These are phyloP conservation scores for Thraustochytrium striatum DNA, from an alignment of 352 stramenopile species.

Conservation along the genomic window DNA sequence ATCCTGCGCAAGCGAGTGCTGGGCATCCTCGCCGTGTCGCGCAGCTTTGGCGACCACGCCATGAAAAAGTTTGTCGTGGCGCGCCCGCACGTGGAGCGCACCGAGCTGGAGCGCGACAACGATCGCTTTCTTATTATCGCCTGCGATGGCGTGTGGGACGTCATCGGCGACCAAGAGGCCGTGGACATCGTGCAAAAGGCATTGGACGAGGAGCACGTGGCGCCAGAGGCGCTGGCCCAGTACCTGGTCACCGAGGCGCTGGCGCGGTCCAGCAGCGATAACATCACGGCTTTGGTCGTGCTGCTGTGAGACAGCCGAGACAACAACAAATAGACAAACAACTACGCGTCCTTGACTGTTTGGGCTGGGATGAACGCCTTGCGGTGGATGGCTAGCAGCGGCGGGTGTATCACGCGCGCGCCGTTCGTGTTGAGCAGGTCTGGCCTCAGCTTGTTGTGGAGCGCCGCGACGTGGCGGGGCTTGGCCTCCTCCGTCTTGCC, in stretches of 20 bases:
- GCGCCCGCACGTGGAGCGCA: slow-evolving; percentile 55
- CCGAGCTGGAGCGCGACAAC: slow-evolving; percentile 11
- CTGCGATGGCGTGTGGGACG: slow-evolving; percentile 74
- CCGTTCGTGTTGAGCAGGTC: neutral
- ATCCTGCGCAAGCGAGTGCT: slow-evolving; percentile 63
- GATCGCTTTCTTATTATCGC: slow-evolving; percentile 64
- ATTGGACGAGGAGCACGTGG: slow-evolving; percentile 30
- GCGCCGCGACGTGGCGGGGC: neutral
- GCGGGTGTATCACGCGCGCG: neutral
- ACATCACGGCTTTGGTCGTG: slow-evolving; percentile 67
- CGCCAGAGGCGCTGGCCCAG: slow-evolving; percentile 13
- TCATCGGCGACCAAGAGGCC: slow-evolving; percentile 66
- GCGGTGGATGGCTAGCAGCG: neutral
- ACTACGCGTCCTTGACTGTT: neutral
- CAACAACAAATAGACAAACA: too few relatives aligned
- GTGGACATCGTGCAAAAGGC: slow-evolving; percentile 60
- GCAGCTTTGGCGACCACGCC: slow-evolving; percentile 67
- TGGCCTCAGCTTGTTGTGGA: neutral
- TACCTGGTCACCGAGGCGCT: slow-evolving; percentile 48
- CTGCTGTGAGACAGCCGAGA: slow-evolving; percentile 55
- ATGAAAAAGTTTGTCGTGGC: slow-evolving; percentile 71
- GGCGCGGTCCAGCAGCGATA: slow-evolving; percentile 63
- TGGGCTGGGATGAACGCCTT: neutral
- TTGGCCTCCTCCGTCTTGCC: neutral
- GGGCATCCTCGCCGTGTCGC: slow-evolving; percentile 65